Conservation (phyloP, 768 basidiomycete genomes). For the Pisolithus sp. region DNA sequence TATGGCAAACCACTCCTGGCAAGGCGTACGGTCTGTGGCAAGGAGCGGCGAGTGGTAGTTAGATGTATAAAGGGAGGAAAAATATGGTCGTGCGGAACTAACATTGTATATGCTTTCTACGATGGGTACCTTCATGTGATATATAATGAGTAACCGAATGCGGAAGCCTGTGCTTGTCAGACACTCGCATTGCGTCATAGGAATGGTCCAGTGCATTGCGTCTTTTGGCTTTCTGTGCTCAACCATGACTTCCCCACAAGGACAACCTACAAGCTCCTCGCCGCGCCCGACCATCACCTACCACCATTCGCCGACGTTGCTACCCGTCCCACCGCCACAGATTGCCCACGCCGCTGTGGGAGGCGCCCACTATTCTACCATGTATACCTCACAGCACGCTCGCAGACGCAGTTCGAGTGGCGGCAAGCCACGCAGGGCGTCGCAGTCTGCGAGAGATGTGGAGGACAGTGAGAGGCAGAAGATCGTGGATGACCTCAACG, state of each 20-base stretch:
- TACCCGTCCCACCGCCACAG: constrained; percentile 41
- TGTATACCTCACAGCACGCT: constrained; percentile 13
- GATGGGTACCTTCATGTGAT: too few relatives aligned
- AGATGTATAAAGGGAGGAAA: constrained; percentile 24
- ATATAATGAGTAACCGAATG: too few relatives aligned
- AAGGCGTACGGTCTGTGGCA: constrained; percentile 92
- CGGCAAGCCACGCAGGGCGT: constrained; percentile 17
- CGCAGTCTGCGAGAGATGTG: constrained; percentile 8
- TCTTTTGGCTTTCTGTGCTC: background rate
- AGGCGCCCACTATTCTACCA: constrained; percentile 58
- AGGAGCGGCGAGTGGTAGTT: constrained; percentile 41
- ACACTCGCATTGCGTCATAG: too few relatives aligned
- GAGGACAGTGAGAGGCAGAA: constrained; percentile 35
- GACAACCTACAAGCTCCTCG: constrained; percentile 3
- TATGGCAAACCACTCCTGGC: constrained; percentile 96
- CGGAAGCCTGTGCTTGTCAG: too few relatives aligned
- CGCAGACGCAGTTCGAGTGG: constrained; percentile 1
- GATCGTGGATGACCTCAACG: constrained; percentile 52
- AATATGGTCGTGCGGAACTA: background rate
- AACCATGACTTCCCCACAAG: constrained; percentile 1
- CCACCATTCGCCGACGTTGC: constrained; percentile 38
- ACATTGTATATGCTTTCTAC: too few relatives aligned
- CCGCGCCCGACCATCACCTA: constrained; percentile 37
- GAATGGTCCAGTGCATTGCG: background rate
- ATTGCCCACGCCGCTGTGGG: constrained; percentile 54